Conservation (phyloP, 805 yeast species). For the Metschnikowia reukaufii region DNA sequence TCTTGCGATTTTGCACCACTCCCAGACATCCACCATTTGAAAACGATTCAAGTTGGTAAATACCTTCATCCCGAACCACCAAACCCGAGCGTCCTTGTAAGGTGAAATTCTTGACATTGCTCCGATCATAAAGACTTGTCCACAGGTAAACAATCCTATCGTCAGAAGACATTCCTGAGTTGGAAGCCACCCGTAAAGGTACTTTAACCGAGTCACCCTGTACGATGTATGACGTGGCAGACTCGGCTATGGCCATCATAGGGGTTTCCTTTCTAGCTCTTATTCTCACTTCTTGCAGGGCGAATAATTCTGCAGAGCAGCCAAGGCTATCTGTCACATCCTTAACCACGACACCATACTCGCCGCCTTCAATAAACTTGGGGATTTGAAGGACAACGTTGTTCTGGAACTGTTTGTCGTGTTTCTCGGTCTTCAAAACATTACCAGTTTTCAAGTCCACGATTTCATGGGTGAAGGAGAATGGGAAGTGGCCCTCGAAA, state of each 20-base stretch:
- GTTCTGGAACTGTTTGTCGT: conserved; percentile 28
- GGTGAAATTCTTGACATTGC: conserved; percentile 5
- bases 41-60: conserved; percentile 40
- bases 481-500: conserved; percentile 81
- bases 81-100: conserved; percentile 20
- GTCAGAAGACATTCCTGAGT: conserved; percentile 28
- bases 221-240: conserved; percentile 41
- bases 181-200: conserved; percentile 48
- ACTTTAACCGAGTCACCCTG: conserved; percentile 61
- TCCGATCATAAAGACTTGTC: conserved; percentile 22
- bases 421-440: conserved; percentile 27
- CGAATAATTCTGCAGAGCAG: conserved; percentile 71
- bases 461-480: conserved; percentile 65
- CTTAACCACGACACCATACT: conserved; percentile 61
- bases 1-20: conserved; percentile 19
- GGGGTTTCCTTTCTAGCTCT: conserved; percentile 73
- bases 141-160: conserved; percentile 36
- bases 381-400: conserved; percentile 52
- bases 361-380: conserved; percentile 63
- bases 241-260: conserved; percentile 30
- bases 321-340: conserved; percentile 73
- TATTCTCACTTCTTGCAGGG: conserved; percentile 59
- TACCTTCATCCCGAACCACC: conserved; percentile 41
- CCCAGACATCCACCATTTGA: conserved; percentile 50
- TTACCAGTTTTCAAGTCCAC: conserved; percentile 41